Evolutionary conservation across 441 rosid species (phyloP).

Genomic region (Pelargonium citronellum): DNA sequence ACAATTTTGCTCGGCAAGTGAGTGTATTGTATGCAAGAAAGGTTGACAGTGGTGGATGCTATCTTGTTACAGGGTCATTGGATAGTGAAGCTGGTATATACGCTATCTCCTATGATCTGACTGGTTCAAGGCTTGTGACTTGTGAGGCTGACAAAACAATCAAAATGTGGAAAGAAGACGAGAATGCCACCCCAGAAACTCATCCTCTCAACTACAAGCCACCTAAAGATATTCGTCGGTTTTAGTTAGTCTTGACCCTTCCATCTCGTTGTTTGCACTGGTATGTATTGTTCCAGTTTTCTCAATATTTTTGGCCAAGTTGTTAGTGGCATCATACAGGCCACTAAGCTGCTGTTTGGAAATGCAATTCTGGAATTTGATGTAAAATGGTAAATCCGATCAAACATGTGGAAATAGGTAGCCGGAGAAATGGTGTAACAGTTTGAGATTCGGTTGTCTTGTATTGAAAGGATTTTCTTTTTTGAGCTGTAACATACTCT

Average conservation of each 20-base stretch:
- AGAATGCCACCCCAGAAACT: conserved; percentile 80
- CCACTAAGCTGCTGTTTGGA: too few relatives aligned
- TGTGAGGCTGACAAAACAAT: conserved; percentile 98
- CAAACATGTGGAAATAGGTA: too few relatives aligned
- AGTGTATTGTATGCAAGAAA: not conserved
- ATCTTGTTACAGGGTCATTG: conserved; percentile 64
- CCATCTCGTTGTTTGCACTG: too few relatives aligned
- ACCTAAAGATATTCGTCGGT: conserved; percentile 90
- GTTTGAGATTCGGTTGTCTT: too few relatives aligned
- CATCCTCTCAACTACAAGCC: conserved; percentile 93
- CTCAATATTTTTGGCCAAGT: too few relatives aligned
- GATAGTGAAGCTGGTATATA: conserved; percentile 98
- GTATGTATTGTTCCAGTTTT: too few relatives aligned
- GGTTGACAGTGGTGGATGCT: conserved; percentile 3
- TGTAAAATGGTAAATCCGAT: too few relatives aligned
- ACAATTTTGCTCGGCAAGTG: not conserved
- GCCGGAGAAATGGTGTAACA: too few relatives aligned
- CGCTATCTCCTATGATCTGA: conserved; percentile 63
- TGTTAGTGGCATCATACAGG: too few relatives aligned
- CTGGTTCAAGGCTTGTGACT: conserved; percentile 71
- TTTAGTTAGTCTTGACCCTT: conserved; percentile 28
- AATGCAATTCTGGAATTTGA: too few relatives aligned
- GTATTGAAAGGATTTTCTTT: too few relatives aligned
- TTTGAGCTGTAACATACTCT: too few relatives aligned
- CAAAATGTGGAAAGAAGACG: conserved; percentile 98